These are phyloP conservation scores for Gastrodia elata DNA, from an alignment of 106 monocot genomes.

Conservation along the genomic window DNA sequence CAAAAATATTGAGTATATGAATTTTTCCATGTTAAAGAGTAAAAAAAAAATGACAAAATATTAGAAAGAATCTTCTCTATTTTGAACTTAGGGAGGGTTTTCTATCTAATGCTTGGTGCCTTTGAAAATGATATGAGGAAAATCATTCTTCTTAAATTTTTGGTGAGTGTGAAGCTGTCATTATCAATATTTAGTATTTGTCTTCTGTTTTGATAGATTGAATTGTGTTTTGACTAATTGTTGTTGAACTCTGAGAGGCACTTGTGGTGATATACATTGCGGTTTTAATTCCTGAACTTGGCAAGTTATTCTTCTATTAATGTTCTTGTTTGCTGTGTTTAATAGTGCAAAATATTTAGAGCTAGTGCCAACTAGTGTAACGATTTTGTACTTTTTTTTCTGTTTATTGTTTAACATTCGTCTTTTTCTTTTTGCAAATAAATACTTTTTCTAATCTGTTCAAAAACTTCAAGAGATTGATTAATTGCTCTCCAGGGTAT, in stretches of 20 bases:
- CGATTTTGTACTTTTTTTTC: too few relatives aligned
- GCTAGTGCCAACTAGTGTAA: not conserved
- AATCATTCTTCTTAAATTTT: too few relatives aligned
- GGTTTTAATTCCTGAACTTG: not conserved
- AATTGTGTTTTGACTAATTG: not conserved
- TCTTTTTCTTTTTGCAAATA: not conserved
- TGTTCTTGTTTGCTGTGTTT: not conserved
- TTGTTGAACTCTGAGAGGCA: not conserved
- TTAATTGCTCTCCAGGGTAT: slow-evolving; percentile 39
- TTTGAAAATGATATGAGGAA: too few relatives aligned
- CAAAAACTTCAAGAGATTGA: not conserved
- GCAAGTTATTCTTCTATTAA: not conserved
- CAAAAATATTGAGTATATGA: too few relatives aligned
- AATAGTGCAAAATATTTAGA: not conserved
- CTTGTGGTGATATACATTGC: not conserved
- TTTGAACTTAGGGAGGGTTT: too few relatives aligned
- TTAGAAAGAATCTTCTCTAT: too few relatives aligned
- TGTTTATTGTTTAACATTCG: too few relatives aligned
- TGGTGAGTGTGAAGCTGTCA: too few relatives aligned
- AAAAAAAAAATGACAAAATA: too few relatives aligned
- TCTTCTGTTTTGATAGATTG: not conserved
- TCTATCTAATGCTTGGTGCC: too few relatives aligned
- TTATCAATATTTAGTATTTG: not conserved
- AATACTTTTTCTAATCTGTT: not conserved
- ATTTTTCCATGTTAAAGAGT: too few relatives aligned